Conservation (phyloP, 495 filamentous ascomycete species). For the Acidiella bohemica region DNA sequence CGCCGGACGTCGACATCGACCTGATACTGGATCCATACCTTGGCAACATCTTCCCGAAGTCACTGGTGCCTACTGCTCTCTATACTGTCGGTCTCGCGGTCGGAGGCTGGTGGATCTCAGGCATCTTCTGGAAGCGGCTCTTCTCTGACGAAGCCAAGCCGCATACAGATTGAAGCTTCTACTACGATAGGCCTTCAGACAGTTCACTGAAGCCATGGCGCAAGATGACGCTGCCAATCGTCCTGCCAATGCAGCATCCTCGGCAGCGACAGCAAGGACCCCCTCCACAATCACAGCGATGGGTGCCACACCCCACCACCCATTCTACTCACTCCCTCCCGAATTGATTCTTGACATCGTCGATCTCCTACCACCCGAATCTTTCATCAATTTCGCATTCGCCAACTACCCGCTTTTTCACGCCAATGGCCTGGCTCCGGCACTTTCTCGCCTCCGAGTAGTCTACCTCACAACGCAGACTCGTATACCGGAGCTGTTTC, state of each 20-base stretch:
- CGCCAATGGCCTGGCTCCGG: slow-evolving; percentile 19
- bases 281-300: not conserved
- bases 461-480: slow-evolving; percentile 13
- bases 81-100: slow-evolving; percentile 28
- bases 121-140: slow-evolving; percentile 23
- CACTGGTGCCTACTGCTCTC: slow-evolving; percentile 26
- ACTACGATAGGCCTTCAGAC: too few relatives aligned
- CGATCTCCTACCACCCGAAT: slow-evolving; percentile 24
- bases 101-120: slow-evolving; percentile 28
- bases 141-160: slow-evolving; percentile 17
- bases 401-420: slow-evolving; percentile 30
- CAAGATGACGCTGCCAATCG: not conserved
- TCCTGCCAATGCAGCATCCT: not conserved
- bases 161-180: slow-evolving; percentile 22
- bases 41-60: slow-evolving; percentile 31
- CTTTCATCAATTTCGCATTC: slow-evolving; percentile 30
- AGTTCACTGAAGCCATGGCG: too few relatives aligned
- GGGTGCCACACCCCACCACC: slow-evolving; percentile 13
- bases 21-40: slow-evolving; percentile 77
- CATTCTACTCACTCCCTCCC: slow-evolving; percentile 27
- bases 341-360: slow-evolving; percentile 34
- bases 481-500: slow-evolving; percentile 10
- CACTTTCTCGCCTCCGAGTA: slow-evolving; percentile 7
- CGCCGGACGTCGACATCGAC: slow-evolving; percentile 65
- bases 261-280: not conserved